Percentiles rank a stretch among this genome's conserved stretches.
phyloP scores from a whole-genome alignment of 1,284 basidiomycete genomes.

The Rhodotorula sp. region DNA sequence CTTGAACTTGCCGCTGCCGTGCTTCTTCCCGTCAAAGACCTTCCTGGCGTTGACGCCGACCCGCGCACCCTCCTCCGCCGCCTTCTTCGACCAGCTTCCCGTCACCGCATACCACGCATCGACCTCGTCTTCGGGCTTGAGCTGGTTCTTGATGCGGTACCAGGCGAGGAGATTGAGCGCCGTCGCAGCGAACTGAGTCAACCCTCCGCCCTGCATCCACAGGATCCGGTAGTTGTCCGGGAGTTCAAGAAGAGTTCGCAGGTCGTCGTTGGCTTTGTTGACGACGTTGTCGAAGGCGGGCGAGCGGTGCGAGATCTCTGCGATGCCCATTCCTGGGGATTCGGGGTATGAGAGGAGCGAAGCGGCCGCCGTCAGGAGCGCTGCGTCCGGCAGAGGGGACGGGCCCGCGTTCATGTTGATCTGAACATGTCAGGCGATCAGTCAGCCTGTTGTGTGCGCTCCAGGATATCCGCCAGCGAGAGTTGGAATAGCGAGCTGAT shows the following conservation, averaged over 20 bases:
- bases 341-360: slow-evolving; percentile 80
- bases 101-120: slow-evolving; percentile 79
- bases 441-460: no score
- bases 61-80: slow-evolving; percentile 73
- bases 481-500: not conserved
- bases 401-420: slow-evolving; percentile 92
- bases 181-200: slow-evolving; percentile 82
- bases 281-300: slow-evolving; percentile 77
- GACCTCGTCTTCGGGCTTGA: slow-evolving; percentile 55
- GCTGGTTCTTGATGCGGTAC: slow-evolving; percentile 59
- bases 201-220: slow-evolving; percentile 89
- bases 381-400: slow-evolving; percentile 76
- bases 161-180: slow-evolving; percentile 83
- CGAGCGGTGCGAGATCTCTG: slow-evolving; percentile 89
- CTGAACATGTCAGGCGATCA: slow-evolving; percentile 6
- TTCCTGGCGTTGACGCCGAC: slow-evolving; percentile 61
- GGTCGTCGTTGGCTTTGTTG: slow-evolving; percentile 60
- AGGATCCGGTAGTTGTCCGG: slow-evolving; percentile 81
- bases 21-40: slow-evolving; percentile 59
- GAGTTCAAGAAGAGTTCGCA: slow-evolving; percentile 69
- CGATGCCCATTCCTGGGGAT: slow-evolving; percentile 81
- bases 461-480: not conserved
- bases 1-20: slow-evolving; percentile 35
- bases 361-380: slow-evolving; percentile 71
- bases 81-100: slow-evolving; percentile 87